Base-by-base conservation (phyloP, 805 yeast species). In the Schizosaccharomyces japonicus region DNA sequence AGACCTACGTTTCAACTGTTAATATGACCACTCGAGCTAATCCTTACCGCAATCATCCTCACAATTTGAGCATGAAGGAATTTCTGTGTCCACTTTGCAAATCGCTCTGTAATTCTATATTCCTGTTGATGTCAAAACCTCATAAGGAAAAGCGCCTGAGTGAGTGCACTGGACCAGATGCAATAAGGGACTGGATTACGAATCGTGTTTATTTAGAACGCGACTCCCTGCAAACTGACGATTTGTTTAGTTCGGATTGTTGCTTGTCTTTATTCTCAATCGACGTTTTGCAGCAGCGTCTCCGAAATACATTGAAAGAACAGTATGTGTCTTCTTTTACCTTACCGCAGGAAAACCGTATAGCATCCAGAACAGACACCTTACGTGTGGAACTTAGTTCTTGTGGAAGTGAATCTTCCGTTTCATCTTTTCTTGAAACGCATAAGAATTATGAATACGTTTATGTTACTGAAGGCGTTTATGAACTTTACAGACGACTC, bases 11-110 rank as follows among this genome's bases (percentile, higher is more conserved):
- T 56, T 65, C 66, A 29, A 70, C 76, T n/a, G 66, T 70, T 39
- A 64, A 72, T 47, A 61, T 67, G 5, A 68, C 77, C 13, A 50
- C 47, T n/a, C 74, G 71, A 54, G 73, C 69, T 15, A 93, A 83
- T 56, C 73, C 84, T 30, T 80, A 94, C 0, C 68, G 93, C 57
- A 81, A 85, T 46, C 66, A 76, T 4, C 93, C 94, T 0, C 93
- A 79, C 52, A 75, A 80, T 52, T 62, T 68, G 10, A 75, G 75
- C 27, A 72, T 73, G 49, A 72, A 75, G 5, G 93, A 85, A 55
- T 78, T 81, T 53, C 63, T 81, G 25, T 87, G 98, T 57, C 96
- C 96, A 0, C 68, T 87, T 32, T 87, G 98, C 65, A 83, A 83
- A 51, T 78, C 93, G 0, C 66, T 87, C 42, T 80, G 79, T 57